These are phyloP conservation scores for Lentinus polychrous DNA, from an alignment of 1,284 basidiomycete species.

Conservation along the genomic window DNA sequence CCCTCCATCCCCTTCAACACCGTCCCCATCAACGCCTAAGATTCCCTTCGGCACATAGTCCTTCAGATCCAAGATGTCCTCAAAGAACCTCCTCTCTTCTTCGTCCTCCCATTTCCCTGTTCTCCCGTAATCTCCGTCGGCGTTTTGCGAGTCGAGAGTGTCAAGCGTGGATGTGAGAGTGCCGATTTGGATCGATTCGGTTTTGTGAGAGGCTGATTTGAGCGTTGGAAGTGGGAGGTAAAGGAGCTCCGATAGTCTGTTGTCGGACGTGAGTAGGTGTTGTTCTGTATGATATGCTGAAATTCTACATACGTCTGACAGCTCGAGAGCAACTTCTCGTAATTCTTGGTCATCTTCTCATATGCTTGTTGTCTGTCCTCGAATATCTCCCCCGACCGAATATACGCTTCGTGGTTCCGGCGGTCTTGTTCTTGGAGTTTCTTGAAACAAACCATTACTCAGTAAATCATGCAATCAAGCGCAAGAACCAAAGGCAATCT, in stretches of 20 bases:
- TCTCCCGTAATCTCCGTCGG: conserved; percentile 46
- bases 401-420: conserved; percentile 97
- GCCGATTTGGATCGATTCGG: conserved; percentile 75
- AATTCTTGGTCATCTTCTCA: conserved; percentile 95
- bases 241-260: conserved; percentile 83
- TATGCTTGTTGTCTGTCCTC: conserved; percentile 98
- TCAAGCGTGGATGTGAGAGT: conserved; percentile 33
- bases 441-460: conserved; percentile 32
- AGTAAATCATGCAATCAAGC: background rate
- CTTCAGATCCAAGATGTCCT: conserved; percentile 87
- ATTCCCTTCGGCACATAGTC: conserved; percentile 88
- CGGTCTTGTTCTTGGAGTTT: conserved; percentile 94
- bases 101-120: conserved; percentile 98
- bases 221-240: conserved; percentile 76
- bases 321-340: conserved; percentile 83
- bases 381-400: conserved; percentile 97
- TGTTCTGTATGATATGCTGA: background rate
- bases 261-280: background rate
- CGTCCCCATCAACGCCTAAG: conserved; percentile 73
- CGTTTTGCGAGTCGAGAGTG: conserved; percentile 19
- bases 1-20: conserved; percentile 16
- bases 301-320: conserved; percentile 66
- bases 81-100: conserved; percentile 91
- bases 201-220: conserved; percentile 73
- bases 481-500: conserved; percentile 16